A percentile compares a stretch with the other conserved stretches of the same genome.
phyloP scores from a whole-genome alignment of 805 yeast genomes.

The Ogataea populi-albae region DNA sequence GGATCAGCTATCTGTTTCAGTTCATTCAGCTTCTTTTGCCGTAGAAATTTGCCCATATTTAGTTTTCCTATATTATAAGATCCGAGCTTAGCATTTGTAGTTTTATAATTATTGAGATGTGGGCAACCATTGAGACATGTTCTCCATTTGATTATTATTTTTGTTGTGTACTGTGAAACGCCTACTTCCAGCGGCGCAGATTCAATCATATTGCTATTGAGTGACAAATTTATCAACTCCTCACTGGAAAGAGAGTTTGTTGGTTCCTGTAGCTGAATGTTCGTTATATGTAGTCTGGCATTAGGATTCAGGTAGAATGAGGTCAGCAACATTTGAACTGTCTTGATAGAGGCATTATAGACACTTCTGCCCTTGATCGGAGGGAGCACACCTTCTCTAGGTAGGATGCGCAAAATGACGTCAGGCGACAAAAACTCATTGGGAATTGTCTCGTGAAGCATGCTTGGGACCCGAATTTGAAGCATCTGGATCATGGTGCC shows the following conservation, averaged over 20 bases:
- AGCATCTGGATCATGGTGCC: conserved; percentile 53
- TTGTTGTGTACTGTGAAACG: conserved; percentile 42
- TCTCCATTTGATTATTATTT: conserved; percentile 53
- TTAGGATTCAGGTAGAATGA: conserved; percentile 54
- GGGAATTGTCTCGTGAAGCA: conserved; percentile 46
- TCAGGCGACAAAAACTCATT: conserved; percentile 41
- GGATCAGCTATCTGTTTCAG: background rate
- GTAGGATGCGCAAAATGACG: conserved; percentile 54
- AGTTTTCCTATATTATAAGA: conserved; percentile 21
- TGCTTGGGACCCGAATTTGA: conserved; percentile 45
- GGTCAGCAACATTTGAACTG: conserved; percentile 52
- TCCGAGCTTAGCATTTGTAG: conserved; percentile 27
- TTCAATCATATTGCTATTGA: conserved; percentile 22
- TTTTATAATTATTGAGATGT: conserved; percentile 37
- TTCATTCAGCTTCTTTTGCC: conserved; percentile 1
- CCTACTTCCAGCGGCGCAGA: conserved; percentile 9
- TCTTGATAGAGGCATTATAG: conserved; percentile 55
- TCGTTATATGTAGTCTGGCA: conserved; percentile 51
- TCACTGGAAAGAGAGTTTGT: conserved; percentile 21
- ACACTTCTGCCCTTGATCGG: conserved; percentile 51
- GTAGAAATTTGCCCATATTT: conserved; percentile 19
- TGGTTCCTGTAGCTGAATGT: conserved; percentile 35
- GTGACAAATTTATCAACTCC: conserved; percentile 28
- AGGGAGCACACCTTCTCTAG: conserved; percentile 55
- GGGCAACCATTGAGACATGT: conserved; percentile 53